phyloP scores from a whole-genome alignment of 1,139 yeast genomes.

The Blastobotrys serpentis region DNA sequence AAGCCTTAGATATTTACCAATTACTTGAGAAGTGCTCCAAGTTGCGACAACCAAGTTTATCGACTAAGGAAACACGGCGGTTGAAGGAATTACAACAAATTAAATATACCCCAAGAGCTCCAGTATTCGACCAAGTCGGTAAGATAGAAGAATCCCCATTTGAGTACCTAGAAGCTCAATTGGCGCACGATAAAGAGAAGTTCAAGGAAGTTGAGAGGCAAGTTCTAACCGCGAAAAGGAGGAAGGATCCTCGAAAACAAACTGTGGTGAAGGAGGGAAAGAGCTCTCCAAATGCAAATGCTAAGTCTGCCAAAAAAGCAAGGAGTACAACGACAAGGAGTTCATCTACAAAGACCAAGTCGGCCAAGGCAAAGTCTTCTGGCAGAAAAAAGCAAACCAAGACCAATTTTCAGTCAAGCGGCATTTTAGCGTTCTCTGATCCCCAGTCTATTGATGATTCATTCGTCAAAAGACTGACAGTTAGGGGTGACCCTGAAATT shows the following conservation, averaged over 20 bases:
- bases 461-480: background rate
- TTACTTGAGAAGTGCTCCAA: constrained; percentile 39
- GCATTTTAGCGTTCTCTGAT: background rate
- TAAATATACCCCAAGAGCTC: constrained; percentile 23
- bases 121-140: constrained; percentile 24
- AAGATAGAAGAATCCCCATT: constrained; percentile 8
- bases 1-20: constrained; percentile 59
- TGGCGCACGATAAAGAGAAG: constrained; percentile 22
- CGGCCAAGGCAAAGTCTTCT: too few relatives aligned
- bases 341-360: background rate
- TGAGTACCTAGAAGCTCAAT: constrained; percentile 31
- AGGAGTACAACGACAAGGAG: constrained; percentile 1
- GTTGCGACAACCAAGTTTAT: constrained; percentile 13
- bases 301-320: background rate
- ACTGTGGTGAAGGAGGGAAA: constrained; percentile 3
- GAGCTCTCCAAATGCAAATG: too few relatives aligned
- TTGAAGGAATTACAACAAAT: constrained; percentile 12
- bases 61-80: background rate
- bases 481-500: background rate
- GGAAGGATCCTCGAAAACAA: background rate
- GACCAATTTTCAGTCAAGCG: background rate
- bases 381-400: background rate
- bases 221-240: constrained; percentile 8
- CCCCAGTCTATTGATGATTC: background rate
- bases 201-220: constrained; percentile 18